Evolutionary conservation across 768 basidiomycete genomes (phyloP), one percentile per base, ranked within the genome.

Genomic region (Kwoniella sp.): DNA sequence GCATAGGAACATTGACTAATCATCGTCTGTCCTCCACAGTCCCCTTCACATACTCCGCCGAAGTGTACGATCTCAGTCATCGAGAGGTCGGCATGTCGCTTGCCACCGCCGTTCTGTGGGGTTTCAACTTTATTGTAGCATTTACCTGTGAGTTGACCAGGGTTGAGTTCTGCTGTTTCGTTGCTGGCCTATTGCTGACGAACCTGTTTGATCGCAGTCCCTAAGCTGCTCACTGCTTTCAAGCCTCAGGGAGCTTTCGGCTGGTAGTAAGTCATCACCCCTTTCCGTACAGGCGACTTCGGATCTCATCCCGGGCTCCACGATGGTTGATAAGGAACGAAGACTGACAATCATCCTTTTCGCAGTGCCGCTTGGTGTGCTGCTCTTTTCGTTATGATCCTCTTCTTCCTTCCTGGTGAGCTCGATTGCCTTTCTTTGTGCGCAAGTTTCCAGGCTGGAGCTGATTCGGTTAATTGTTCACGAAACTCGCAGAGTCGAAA

Each of bases 41-140:
- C 30, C 92, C 91, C 0, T 93, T 89, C 45, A 56, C 56, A 26
- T 64, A 64, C 48, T 57, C 55, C 22, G 63, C 63, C 22, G 63
- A 94, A 80, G 92, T 90, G 17, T 95, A 90, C 86, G 92, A 92
- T 8, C 84, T 94, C 37, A 88, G 88, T 30, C 86, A 90, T 63
- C 84, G 91, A 72, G 90, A 90, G 71, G 84, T 89, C 82, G 90
- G 89, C 51, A 90, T 91, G 89, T 85, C 85, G 51, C 86, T 85
- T 71, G 87, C 89, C 8, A 88, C 87, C 0, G 84, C 87, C 5
- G 82, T 84, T 20, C 34, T 25, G n/a, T 23, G 23, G 30, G 37
- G 37, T 15, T 60, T 60, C 58, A 51, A 47, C 20, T 60, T 50
- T 13, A 45, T 60, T 17, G 25, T 60, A 22, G 25, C 38, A 11